Evolutionary conservation across 345 rosid species (phyloP).

Genomic region (Moringa oleifera): DNA sequence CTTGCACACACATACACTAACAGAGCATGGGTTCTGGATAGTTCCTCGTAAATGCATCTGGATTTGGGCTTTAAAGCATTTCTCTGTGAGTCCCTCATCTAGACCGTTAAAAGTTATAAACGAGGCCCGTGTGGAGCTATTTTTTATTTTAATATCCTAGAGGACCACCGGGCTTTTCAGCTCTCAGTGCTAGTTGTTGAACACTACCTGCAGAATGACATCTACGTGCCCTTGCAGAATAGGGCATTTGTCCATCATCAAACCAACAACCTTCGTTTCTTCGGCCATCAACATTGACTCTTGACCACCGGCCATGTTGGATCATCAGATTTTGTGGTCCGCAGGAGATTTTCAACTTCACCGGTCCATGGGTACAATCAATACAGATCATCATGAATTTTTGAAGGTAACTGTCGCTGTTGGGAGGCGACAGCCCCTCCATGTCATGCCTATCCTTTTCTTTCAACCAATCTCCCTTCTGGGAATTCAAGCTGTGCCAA

Average conservation of each 20-base stretch:
- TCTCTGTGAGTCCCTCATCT: no score
- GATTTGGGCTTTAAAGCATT: no score
- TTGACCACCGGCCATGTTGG: constrained; percentile 23
- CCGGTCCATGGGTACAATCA: constrained; percentile 14
- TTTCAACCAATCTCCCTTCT: constrained; percentile 2
- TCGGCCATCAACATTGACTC: constrained; percentile 17
- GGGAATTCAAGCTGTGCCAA: constrained; percentile 16
- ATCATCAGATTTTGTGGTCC: constrained; percentile 17
- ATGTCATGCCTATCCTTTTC: neutral
- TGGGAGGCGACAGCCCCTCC: constrained; percentile 4
- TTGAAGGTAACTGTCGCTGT: constrained; percentile 11
- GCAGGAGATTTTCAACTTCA: neutral
- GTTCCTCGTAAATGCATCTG: no score
- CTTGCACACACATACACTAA: no score
- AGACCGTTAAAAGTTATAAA: no score
- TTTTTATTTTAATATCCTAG: neutral
- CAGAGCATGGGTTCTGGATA: no score
- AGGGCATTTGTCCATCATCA: constrained; percentile 3
- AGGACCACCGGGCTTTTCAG: neutral
- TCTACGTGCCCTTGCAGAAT: constrained; percentile 2
- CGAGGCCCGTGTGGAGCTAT: no score
- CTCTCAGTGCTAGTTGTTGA: no score
- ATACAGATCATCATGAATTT: constrained; percentile 1
- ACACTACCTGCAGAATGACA: neutral
- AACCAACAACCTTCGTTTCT: neutral